A percentile compares a stretch with the other conserved stretches of the same genome.
Evolutionary conservation across 2,329 filamentous ascomycete species (phyloP).

Genomic region (Magnaporthales sp.): DNA sequence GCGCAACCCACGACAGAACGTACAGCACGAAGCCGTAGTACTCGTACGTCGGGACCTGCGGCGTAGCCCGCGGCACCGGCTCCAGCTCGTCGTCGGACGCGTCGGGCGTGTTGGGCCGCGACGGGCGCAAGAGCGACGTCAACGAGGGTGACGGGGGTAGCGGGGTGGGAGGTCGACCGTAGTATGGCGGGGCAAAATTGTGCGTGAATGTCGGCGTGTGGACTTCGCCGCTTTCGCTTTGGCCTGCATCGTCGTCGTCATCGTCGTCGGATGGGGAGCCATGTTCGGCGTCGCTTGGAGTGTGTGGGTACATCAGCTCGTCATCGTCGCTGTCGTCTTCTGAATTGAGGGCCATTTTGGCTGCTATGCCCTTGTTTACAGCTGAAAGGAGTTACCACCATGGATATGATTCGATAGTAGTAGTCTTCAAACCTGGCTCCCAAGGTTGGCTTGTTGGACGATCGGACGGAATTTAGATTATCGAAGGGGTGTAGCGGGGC

Average conservation of each 20-base stretch:
- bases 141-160: conserved; percentile 87
- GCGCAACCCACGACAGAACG: conserved; percentile 74
- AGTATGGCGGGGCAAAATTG: conserved; percentile 76
- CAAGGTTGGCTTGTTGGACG: not conserved
- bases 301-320: conserved; percentile 2
- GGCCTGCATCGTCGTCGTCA: conserved; percentile 19
- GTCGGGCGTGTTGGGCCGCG: conserved; percentile 87
- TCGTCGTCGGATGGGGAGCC: conserved; percentile 13
- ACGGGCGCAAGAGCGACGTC: conserved; percentile 83
- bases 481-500: not conserved
- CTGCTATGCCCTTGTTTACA: not conserved
- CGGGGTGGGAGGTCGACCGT: conserved; percentile 92
- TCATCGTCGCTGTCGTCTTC: conserved; percentile 10
- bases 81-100: conserved; percentile 75
- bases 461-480: not conserved
- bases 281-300: conserved; percentile 19
- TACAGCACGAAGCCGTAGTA: conserved; percentile 99
- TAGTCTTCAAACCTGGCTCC: not conserved
- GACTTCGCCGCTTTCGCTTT: conserved; percentile 19
- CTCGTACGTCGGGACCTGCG: conserved; percentile 97
- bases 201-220: conserved; percentile 39
- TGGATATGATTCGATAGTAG: not conserved
- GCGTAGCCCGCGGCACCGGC: conserved; percentile 75
- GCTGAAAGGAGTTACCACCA: not conserved
- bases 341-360: conserved; percentile 12